A percentile compares a stretch with the other conserved stretches of the same genome.
Conservation (phyloP, 1,284 basidiomycete genomes). For the Cryptococcus jaspeensis region DNA sequence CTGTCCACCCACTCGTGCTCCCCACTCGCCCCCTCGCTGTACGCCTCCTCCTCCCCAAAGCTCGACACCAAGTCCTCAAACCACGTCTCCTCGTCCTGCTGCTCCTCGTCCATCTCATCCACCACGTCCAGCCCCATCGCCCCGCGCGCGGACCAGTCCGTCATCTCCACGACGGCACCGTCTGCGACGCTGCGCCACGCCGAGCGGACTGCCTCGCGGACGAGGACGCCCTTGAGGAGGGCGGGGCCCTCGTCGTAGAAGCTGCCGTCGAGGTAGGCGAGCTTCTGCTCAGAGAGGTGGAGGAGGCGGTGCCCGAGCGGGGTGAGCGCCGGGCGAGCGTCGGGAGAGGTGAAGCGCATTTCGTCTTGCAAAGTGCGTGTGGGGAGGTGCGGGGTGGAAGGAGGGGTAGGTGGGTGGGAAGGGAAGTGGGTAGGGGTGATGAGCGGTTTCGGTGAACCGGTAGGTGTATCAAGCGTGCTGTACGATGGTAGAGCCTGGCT, state of each 20-base stretch:
- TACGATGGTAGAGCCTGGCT: neutral
- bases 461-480: neutral
- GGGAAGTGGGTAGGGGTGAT: neutral
- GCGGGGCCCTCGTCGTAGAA: constrained; percentile 25
- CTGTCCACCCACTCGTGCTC: constrained; percentile 32
- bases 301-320: constrained; percentile 44
- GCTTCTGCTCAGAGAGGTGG: constrained; percentile 40
- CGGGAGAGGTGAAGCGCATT: constrained; percentile 40
- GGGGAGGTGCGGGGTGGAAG: neutral
- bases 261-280: constrained; percentile 34
- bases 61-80: constrained; percentile 41
- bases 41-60: constrained; percentile 32
- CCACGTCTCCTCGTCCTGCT: constrained; percentile 31
- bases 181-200: constrained; percentile 44
- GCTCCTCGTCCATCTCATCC: constrained; percentile 39
- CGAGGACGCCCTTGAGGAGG: constrained; percentile 38
- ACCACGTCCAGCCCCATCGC: constrained; percentile 44
- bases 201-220: constrained; percentile 39
- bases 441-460: neutral
- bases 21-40: constrained; percentile 5
- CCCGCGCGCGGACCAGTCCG: constrained; percentile 31
- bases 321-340: constrained; percentile 36
- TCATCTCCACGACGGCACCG: constrained; percentile 28
- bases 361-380: constrained; percentile 6
- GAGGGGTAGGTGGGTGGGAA: neutral